These are phyloP conservation scores for Talaromyces rugulosus DNA, from an alignment of 2,329 filamentous ascomycete species.

Conservation along the genomic window DNA sequence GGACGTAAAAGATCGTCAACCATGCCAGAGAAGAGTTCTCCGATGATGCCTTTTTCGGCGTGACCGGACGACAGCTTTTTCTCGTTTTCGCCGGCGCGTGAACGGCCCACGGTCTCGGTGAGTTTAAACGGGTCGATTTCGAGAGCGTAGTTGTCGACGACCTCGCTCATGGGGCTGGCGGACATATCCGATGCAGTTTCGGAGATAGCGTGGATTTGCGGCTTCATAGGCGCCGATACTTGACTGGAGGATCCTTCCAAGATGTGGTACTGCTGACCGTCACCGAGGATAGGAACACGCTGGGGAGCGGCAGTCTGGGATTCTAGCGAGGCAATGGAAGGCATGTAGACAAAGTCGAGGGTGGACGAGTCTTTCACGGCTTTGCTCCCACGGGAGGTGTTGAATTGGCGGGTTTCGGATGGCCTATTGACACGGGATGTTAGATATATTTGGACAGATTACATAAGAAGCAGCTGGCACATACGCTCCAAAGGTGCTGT, in stretches of 20 bases:
- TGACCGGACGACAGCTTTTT: conserved; percentile 20
- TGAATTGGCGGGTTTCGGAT: conserved; percentile 51
- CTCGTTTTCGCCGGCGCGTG: conserved; percentile 32
- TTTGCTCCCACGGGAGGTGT: conserved; percentile 56
- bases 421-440: not conserved
- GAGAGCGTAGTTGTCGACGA: conserved; percentile 53
- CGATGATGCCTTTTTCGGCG: conserved; percentile 26
- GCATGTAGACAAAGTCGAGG: conserved; percentile 61
- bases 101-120: conserved; percentile 46
- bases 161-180: conserved; percentile 55
- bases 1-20: conserved; percentile 35
- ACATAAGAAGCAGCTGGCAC: conserved; percentile 6
- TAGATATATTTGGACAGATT: not conserved
- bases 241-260: conserved; percentile 3
- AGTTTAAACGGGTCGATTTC: conserved; percentile 56
- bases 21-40: conserved; percentile 34
- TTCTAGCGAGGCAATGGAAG: conserved; percentile 46
- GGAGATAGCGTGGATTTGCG: conserved; percentile 53
- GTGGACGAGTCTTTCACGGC: conserved; percentile 56
- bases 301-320: conserved; percentile 21
- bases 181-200: conserved; percentile 38
- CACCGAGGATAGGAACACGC: conserved; percentile 50
- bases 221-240: conserved; percentile 44
- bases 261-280: conserved; percentile 26
- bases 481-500: conserved; percentile 37